Base-by-base conservation (phyloP, 1,284 basidiomycete genomes). In the Papiliotrema nemorosa region DNA sequence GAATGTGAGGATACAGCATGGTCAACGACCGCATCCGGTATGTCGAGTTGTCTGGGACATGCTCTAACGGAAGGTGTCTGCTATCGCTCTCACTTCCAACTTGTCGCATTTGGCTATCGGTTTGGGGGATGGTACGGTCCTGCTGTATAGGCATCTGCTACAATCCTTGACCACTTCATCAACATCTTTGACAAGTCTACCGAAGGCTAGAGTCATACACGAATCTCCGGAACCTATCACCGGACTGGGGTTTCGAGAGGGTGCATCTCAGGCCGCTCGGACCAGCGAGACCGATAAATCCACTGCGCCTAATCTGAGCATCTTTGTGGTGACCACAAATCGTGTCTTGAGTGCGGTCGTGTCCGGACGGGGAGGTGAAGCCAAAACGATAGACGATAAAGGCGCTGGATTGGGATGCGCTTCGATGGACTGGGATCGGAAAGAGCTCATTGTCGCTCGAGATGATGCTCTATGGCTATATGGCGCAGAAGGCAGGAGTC, bases 391-490 rank as follows among this genome's bases (percentile, higher is more conserved):
- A 0, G 90, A 97, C 66, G 91, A 97, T 63, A 81, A 88, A 7
- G 92, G 93, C 0, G 84, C 84, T 39, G 87, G 82, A 0, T 74
- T 97, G 4, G 86, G 88, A 1, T 98, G 94, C 66, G 86, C 86
- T 1, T 81, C 82, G 20, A 86, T 91, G 81, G 84, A 89, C 67
- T 81, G 82, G 80, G 73, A 81, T 46, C 77, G 81, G 48, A 77
- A 79, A 35, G 83, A 89, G 66, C 84, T 97, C 62, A 81, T 94
- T 12, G 81, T 97, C 2, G 94, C 92, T 0, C 78, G 88, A 49
- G 89, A 96, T 47, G 94, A 97, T 62, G 93, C 92, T 1, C 84
- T 97, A 36, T 96, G 94, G 63, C 78, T 89, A 7, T 90, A 89
- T 66, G 85, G 86, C 0, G 81, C 83, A 0, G 88, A 93, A 21